A percentile compares a stretch with the other conserved stretches of the same genome.
Conservation (phyloP, 2,329 filamentous ascomycete species). For the Trichoderma atrobrunneum region DNA sequence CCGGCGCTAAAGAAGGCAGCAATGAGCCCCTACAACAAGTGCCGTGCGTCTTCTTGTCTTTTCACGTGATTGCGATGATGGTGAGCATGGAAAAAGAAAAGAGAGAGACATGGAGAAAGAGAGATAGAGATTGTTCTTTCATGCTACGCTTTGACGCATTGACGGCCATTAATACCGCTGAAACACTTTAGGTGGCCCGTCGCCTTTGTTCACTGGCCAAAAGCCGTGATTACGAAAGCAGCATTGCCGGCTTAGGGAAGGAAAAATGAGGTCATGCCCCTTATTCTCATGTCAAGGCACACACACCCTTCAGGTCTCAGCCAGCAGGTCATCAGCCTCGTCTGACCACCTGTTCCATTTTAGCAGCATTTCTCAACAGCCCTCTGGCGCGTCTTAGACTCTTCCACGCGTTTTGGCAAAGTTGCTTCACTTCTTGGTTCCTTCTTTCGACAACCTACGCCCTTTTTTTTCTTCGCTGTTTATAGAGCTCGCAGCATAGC, state of each 20-base stretch:
- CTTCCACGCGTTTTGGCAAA: neutral
- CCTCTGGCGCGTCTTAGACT: neutral
- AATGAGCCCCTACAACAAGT: neutral
- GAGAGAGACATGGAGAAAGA: neutral
- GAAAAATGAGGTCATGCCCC: constrained; percentile 18
- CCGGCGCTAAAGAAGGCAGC: neutral
- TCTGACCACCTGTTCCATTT: constrained; percentile 17
- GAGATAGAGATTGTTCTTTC: neutral
- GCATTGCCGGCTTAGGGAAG: neutral
- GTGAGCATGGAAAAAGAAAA: neutral
- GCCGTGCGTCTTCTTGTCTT: neutral
- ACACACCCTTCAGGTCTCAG: constrained; percentile 14
- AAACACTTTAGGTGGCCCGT: neutral
- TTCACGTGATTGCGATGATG: neutral
- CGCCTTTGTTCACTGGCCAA: neutral
- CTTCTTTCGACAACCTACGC: neutral
- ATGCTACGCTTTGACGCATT: neutral
- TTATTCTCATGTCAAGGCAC: constrained; percentile 9
- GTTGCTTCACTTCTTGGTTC: neutral
- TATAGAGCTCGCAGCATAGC: constrained; percentile 3
- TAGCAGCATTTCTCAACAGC: neutral
- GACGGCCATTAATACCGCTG: neutral
- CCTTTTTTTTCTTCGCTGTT: neutral
- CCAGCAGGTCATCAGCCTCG: constrained; percentile 20
- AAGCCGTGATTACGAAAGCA: constrained; percentile 9